These are phyloP conservation scores for Apophysomyces trapeziformis DNA, from an alignment of 371 early-diverging fungal genomes.

Conservation along the genomic window DNA sequence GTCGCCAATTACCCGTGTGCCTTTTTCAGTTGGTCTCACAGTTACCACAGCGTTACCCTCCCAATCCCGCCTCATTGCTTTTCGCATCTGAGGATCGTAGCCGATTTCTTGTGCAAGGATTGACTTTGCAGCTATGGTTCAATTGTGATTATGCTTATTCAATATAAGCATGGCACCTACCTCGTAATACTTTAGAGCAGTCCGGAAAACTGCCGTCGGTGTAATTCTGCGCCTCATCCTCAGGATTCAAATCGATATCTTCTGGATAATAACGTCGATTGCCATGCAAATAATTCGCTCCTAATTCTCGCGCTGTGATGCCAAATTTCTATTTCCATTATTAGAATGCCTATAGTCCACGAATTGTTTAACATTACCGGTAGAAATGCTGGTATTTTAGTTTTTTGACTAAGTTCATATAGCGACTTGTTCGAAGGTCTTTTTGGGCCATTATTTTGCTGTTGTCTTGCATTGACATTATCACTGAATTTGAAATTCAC, in stretches of 20 bases:
- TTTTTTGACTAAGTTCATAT: constrained; percentile 37
- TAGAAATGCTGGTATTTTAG: constrained; percentile 65
- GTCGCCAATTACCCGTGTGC: constrained; percentile 75
- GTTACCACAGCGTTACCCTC: constrained; percentile 69
- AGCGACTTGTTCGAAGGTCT: constrained; percentile 44
- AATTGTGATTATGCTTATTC: not conserved
- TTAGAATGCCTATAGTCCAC: not conserved
- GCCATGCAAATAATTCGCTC: constrained; percentile 63
- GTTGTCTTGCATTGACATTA: constrained; percentile 59
- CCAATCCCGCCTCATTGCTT: constrained; percentile 80
- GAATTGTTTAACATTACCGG: constrained; percentile 30
- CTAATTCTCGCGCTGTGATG: constrained; percentile 68
- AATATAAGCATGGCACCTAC: constrained; percentile 8
- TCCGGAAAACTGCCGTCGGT: constrained; percentile 58
- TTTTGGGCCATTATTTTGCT: constrained; percentile 50
- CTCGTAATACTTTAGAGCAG: constrained; percentile 62
- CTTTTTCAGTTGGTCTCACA: constrained; percentile 86
- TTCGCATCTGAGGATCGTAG: constrained; percentile 82
- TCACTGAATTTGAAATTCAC: constrained; percentile 70
- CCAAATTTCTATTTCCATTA: constrained; percentile 39
- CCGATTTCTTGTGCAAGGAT: constrained; percentile 81
- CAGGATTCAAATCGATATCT: constrained; percentile 54
- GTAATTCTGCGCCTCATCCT: constrained; percentile 67
- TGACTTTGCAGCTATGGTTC: constrained; percentile 58
- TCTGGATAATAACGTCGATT: constrained; percentile 63